Conservation (phyloP, 306 rosid genomes). For the Chamaecrista fasciculata region DNA sequence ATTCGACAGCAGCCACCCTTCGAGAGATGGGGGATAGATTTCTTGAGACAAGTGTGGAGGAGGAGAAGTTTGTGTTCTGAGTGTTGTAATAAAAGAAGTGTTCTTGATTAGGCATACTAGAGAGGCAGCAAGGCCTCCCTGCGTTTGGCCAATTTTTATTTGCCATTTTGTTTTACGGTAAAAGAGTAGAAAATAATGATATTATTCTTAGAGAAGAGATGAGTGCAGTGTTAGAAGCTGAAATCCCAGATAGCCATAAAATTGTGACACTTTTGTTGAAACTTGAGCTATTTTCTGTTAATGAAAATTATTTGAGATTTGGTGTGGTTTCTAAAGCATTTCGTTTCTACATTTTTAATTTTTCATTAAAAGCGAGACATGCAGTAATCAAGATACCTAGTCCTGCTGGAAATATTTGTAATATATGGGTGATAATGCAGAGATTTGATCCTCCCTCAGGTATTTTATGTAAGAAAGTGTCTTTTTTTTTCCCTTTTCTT, state of each 20-base stretch:
- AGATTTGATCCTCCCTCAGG: no score
- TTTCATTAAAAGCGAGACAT: no score
- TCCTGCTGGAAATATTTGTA: no score
- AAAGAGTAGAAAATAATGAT: background rate
- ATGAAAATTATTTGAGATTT: background rate
- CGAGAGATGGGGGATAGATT: slow-evolving; percentile 66
- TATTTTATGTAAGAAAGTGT: no score
- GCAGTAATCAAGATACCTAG: no score
- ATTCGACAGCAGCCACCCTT: slow-evolving; percentile 68
- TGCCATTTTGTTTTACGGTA: background rate
- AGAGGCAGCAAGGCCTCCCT: background rate
- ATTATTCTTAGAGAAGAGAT: background rate
- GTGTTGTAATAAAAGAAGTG: slow-evolving; percentile 18
- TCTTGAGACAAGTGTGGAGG: slow-evolving; percentile 50
- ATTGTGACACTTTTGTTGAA: background rate
- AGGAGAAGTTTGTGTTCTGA: slow-evolving; percentile 84
- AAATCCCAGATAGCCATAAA: slow-evolving; percentile 1
- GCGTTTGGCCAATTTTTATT: slow-evolving; percentile 1
- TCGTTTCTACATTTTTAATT: no score
- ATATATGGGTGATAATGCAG: no score
- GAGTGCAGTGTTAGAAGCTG: background rate
- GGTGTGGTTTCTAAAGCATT: no score
- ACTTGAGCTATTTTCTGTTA: background rate
- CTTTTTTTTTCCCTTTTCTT: no score
- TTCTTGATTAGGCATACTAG: slow-evolving; percentile 35